Percentiles rank a stretch among this genome's conserved stretches.
phyloP scores from a whole-genome alignment of 2,329 filamentous ascomycete genomes.

The Pseudogymnoascus sp. region DNA sequence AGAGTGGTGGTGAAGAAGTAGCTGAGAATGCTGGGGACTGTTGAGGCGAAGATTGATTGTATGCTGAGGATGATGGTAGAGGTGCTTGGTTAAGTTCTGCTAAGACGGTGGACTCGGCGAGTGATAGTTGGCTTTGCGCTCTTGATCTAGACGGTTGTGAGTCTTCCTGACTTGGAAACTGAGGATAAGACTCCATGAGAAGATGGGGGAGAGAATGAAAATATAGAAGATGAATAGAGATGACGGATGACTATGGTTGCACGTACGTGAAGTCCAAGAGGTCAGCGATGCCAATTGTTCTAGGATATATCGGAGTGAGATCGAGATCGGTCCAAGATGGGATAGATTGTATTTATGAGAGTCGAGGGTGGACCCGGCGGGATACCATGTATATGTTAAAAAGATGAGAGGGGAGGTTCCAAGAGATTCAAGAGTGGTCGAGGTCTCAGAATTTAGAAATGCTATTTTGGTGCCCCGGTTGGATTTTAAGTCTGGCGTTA shows the following conservation, averaged over 20 bases:
- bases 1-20: neutral
- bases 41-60: neutral
- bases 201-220: neutral
- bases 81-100: neutral
- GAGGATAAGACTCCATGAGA: constrained; percentile 8
- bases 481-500: constrained; percentile 4
- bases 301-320: neutral
- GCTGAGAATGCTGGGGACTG: neutral
- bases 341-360: constrained; percentile 8
- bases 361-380: constrained; percentile 1
- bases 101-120: neutral
- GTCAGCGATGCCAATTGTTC: neutral
- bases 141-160: constrained; percentile 9
- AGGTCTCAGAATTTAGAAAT: neutral
- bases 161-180: constrained; percentile 7
- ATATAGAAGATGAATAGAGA: constrained; percentile 7
- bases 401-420: neutral
- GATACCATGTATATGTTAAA: neutral
- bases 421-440: neutral
- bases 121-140: neutral
- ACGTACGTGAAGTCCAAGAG: constrained; percentile 6
- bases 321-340: neutral
- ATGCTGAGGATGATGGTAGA: neutral
- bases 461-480: constrained; percentile 10
- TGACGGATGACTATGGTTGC: constrained; percentile 9